Percentiles rank a stretch among this genome's conserved stretches.
Conservation (phyloP, 2,329 filamentous ascomycete species). For the Epichloe bromicola region DNA sequence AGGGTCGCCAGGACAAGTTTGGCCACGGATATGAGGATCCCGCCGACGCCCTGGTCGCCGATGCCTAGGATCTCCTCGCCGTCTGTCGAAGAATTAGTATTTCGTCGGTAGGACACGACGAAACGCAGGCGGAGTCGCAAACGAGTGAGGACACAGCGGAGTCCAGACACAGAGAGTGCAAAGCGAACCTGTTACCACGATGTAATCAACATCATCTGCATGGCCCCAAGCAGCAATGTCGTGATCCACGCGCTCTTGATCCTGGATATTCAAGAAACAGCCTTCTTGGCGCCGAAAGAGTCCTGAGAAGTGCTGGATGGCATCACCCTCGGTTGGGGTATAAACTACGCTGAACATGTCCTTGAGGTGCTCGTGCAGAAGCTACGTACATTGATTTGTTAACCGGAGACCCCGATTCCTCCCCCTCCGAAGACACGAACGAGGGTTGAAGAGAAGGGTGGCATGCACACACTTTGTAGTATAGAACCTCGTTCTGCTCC, state of each 20-base stretch:
- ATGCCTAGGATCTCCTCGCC: conserved; percentile 71
- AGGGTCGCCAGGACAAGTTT: conserved; percentile 74
- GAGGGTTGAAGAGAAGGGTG: not conserved
- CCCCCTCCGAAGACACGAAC: no score
- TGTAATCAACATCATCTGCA: conserved; percentile 70
- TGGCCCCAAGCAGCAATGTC: conserved; percentile 55
- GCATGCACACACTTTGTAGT: conserved; percentile 46
- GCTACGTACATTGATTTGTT: conserved; percentile 25
- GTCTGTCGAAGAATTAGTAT: conserved; percentile 19
- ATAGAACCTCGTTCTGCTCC: conserved; percentile 74
- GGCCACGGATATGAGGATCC: conserved; percentile 70
- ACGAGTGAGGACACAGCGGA: not conserved
- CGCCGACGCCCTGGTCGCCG: conserved; percentile 77
- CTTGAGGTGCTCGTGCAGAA: conserved; percentile 63
- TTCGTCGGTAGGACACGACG: not conserved
- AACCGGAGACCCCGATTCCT: no score
- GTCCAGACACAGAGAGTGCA: not conserved
- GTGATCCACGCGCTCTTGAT: conserved; percentile 51
- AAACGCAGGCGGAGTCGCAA: not conserved
- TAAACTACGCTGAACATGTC: conserved; percentile 91
- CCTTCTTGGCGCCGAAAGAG: conserved; percentile 69
- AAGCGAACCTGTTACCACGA: conserved; percentile 62
- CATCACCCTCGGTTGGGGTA: conserved; percentile 80
- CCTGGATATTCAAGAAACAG: conserved; percentile 64
- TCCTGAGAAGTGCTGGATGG: conserved; percentile 71